phyloP scores from a whole-genome alignment of 352 stramenopile species.

The Globisporangium emineosum region DNA sequence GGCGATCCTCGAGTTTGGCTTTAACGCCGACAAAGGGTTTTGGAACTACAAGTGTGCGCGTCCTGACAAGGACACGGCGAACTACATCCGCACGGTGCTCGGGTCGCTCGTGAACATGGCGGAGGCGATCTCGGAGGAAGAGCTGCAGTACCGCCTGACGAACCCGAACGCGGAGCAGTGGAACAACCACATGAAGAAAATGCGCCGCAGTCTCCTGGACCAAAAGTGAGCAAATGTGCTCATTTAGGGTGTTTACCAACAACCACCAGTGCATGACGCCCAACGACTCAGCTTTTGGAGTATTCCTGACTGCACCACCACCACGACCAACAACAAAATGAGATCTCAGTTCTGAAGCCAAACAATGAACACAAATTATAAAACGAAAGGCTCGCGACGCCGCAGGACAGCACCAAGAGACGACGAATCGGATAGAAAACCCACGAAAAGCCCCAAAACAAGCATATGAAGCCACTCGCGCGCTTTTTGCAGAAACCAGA shows the following conservation, averaged over 20 bases:
- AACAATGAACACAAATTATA: background rate
- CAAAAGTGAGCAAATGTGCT: constrained; percentile 40
- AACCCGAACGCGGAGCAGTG: constrained; percentile 69
- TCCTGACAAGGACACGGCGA: constrained; percentile 86
- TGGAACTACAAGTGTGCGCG: constrained; percentile 90
- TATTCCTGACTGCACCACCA: no score
- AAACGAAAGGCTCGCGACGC: background rate
- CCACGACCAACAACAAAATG: background rate
- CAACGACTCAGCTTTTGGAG: background rate
- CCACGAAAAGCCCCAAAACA: constrained; percentile 16
- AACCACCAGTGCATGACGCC: background rate
- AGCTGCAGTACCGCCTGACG: constrained; percentile 86
- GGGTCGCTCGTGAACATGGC: constrained; percentile 90
- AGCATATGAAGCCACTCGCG: constrained; percentile 1
- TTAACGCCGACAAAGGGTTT: constrained; percentile 83
- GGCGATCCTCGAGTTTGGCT: constrained; percentile 84
- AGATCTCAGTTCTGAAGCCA: background rate
- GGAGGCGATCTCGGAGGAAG: constrained; percentile 87
- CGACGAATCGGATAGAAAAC: background rate
- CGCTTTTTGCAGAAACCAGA: background rate
- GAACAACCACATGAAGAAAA: constrained; percentile 82
- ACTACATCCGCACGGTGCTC: constrained; percentile 90
- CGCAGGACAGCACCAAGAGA: background rate
- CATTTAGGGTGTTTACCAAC: no score
- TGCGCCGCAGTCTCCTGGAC: constrained; percentile 66